Evolutionary conservation across 805 yeast genomes (phyloP).

Genomic region (Metschnikowia kofuensis): DNA sequence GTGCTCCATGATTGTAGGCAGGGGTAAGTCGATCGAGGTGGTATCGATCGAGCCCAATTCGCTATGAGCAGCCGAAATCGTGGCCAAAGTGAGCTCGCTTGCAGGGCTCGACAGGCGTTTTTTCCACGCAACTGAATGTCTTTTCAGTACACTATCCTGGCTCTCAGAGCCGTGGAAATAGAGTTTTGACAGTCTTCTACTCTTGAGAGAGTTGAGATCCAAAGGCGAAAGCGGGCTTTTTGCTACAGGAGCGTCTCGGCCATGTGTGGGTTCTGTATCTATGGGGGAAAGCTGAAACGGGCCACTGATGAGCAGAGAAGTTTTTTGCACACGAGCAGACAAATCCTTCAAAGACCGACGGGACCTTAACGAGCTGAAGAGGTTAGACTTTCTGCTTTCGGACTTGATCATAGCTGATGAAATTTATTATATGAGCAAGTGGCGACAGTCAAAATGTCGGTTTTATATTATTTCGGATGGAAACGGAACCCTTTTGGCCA

Average conservation of each 20-base stretch:
- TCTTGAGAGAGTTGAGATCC: background rate
- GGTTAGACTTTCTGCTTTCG: conserved; percentile 11
- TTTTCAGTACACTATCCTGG: conserved; percentile 4
- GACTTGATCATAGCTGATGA: conserved; percentile 3
- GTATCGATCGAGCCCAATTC: conserved; percentile 10
- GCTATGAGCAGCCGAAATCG: conserved; percentile 8
- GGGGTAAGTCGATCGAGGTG: conserved; percentile 6
- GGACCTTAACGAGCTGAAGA: conserved; percentile 11
- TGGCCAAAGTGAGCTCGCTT: conserved; percentile 14
- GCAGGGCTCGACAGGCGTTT: conserved; percentile 8
- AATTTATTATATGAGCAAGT: background rate
- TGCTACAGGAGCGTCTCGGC: background rate
- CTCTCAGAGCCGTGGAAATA: background rate
- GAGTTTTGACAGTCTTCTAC: conserved; percentile 2
- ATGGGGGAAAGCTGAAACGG: background rate
- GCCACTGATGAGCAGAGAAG: conserved; percentile 7
- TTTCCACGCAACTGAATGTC: conserved; percentile 4
- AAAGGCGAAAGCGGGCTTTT: conserved; percentile 1
- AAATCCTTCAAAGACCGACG: conserved; percentile 12
- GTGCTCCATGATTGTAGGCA: conserved; percentile 1
- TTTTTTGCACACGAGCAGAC: conserved; percentile 5
- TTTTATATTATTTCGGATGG: too few relatives aligned
- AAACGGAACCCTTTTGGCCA: background rate
- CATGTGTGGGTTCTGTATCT: background rate
- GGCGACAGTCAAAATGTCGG: too few relatives aligned